Conservation (phyloP, 2,329 filamentous ascomycete genomes). For the Scedosporium minutisporum region DNA sequence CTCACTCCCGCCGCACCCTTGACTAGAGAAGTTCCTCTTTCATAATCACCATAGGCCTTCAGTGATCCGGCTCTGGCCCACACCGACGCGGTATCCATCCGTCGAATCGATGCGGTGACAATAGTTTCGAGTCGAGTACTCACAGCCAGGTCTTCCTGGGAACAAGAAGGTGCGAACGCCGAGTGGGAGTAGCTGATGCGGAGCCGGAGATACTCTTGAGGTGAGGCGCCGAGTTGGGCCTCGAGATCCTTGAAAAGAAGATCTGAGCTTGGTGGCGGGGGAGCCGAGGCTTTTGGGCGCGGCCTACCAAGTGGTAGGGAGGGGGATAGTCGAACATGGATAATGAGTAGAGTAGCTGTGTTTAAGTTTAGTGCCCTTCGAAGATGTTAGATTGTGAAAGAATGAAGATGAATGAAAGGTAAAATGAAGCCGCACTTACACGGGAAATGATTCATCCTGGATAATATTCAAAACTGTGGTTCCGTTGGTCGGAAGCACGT, state of each 20-base stretch:
- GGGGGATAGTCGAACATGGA: constrained; percentile 23
- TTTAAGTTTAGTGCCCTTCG: constrained; percentile 31
- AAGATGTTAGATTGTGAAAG: background rate
- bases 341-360: constrained; percentile 38
- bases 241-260: constrained; percentile 51
- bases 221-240: constrained; percentile 39
- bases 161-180: constrained; percentile 33
- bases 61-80: constrained; percentile 45
- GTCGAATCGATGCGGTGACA: constrained; percentile 39
- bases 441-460: constrained; percentile 30
- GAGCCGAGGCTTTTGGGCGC: constrained; percentile 10
- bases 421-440: constrained; percentile 20
- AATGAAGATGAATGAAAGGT: background rate
- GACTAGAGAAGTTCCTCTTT: constrained; percentile 4
- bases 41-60: background rate
- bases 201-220: constrained; percentile 40
- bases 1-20: constrained; percentile 33
- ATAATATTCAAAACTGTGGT: constrained; percentile 36
- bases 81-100: constrained; percentile 35
- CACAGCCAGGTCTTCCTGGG: constrained; percentile 11
- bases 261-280: constrained; percentile 35
- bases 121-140: constrained; percentile 44
- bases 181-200: constrained; percentile 47
- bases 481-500: constrained; percentile 31
- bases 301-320: constrained; percentile 17